Evolutionary conservation across 1,139 yeast genomes (phyloP).

Genomic region (Blastobotrys indianensis): DNA sequence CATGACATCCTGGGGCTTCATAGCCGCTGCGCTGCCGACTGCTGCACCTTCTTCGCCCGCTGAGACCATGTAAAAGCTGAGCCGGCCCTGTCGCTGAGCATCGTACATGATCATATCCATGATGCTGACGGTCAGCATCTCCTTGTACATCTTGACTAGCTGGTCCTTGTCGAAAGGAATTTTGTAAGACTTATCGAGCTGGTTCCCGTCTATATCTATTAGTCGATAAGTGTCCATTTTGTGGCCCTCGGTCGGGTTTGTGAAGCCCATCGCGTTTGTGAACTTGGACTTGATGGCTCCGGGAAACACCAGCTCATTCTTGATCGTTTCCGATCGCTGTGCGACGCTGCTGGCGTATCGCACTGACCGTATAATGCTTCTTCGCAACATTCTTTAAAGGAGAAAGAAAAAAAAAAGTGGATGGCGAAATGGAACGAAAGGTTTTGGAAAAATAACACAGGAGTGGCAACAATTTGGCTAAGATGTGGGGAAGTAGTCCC

Average conservation of each 20-base stretch:
- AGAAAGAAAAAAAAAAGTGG: too few species aligned
- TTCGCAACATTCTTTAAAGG: too few species aligned
- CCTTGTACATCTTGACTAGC: constrained; percentile 29
- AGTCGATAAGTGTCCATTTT: constrained; percentile 31
- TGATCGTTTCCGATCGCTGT: constrained; percentile 23
- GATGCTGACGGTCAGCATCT: constrained; percentile 32
- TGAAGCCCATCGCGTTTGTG: constrained; percentile 23
- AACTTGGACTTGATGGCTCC: constrained; percentile 30
- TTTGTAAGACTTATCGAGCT: constrained; percentile 24
- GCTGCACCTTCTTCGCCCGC: constrained; percentile 38
- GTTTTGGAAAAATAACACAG: too few species aligned
- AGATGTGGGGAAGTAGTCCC: too few species aligned
- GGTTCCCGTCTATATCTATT: constrained; percentile 29
- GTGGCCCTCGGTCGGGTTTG: constrained; percentile 21
- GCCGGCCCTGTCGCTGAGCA: constrained; percentile 36
- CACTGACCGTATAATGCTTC: too few species aligned
- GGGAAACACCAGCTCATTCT: constrained; percentile 29
- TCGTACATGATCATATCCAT: constrained; percentile 35
- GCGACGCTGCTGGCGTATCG: constrained; percentile 14
- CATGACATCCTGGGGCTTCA: constrained; percentile 30
- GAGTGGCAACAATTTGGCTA: too few species aligned
- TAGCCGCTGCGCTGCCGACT: constrained; percentile 35
- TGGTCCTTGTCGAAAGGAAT: constrained; percentile 27
- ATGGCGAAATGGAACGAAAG: too few species aligned
- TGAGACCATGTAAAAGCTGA: constrained; percentile 35